Base-by-base conservation (phyloP, 2,329 filamentous ascomycete species). In the Aureobasidium lini region DNA sequence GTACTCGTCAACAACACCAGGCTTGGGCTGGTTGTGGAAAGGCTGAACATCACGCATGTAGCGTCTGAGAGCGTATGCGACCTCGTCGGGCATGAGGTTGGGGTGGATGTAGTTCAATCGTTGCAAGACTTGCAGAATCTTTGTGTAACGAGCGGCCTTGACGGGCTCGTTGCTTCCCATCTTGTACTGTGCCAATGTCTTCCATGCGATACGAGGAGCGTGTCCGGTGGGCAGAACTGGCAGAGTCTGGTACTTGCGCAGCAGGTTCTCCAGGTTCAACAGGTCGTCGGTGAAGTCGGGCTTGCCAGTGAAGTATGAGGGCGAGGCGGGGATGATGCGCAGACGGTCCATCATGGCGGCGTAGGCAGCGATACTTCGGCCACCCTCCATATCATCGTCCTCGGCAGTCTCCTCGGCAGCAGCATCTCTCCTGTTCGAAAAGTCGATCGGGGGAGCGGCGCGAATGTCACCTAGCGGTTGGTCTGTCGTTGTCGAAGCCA, bases 281-380 rank as follows among this genome's bases (percentile, higher is more conserved):
- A 88, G 84, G 68, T 89, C 83, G 75, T 99, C 94, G 74, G 87
- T 94, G 79, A 96, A 96, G 58, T 82, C 80, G 1, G 92, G 88
- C 62, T 87, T 87, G 56, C 87, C 87, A 56, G 90, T 92, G 78
- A 97, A 99, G 76, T 99, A 99, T n/a, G 93, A 94, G 2, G 90
- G 86, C 37, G 92, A 96, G 29, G 82, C 81, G 18, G 94, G 94
- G 37, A 96, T 78, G 23, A 95, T 79, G 64, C 94, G 89, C 57
- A 89, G 66, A 28, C 66, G 70, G 48, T 65, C 62, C 43, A 77
- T 66, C 3, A 70, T 46, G 29, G 60, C 62, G 15, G 61, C 46
- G 39, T 60, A 60, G 40, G 62, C 60, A 34, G 58, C 54, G 11
- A 59, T 58, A 28, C 61, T 50, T n/a, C 29, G 37, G 44, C 40